Conservation (phyloP, 208 protist species). For the Phytomonas sp. region DNA sequence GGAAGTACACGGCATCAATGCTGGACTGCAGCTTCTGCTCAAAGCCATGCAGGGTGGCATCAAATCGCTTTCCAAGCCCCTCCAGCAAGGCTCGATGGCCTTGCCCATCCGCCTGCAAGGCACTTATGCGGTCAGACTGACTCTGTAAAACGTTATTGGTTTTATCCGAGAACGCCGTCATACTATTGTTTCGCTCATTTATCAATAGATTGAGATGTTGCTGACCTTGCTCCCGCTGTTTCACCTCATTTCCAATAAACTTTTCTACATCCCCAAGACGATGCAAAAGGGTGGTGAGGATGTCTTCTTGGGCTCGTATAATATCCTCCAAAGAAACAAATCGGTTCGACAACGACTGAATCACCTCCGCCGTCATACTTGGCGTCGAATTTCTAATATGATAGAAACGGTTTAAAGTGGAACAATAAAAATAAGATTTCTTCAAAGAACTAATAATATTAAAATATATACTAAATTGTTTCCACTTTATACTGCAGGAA, state of each 20-base stretch:
- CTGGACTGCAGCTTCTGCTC: conserved; percentile 64
- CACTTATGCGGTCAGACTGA: conserved; percentile 39
- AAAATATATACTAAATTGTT: conserved; percentile 9
- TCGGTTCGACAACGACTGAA: conserved; percentile 40
- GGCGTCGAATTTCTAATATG: conserved; percentile 4
- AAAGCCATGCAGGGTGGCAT: conserved; percentile 31
- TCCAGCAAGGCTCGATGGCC: conserved; percentile 31
- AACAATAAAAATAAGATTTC: conserved; percentile 13
- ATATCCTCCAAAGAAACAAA: conserved; percentile 78
- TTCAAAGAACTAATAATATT: not conserved
- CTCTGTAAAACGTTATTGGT: conserved; percentile 21
- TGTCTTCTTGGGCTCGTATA: conserved; percentile 64
- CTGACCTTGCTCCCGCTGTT: conserved; percentile 33
- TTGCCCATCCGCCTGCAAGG: conserved; percentile 49
- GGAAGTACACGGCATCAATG: conserved; percentile 35
- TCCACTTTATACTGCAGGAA: not conserved
- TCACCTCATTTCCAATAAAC: conserved; percentile 40
- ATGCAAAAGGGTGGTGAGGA: conserved; percentile 42
- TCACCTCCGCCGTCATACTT: conserved; percentile 15
- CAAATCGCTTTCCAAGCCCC: conserved; percentile 40
- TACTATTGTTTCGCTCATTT: conserved; percentile 22
- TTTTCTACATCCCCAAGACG: conserved; percentile 75
- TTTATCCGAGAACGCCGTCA: conserved; percentile 12
- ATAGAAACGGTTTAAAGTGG: conserved; percentile 7
- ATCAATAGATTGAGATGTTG: conserved; percentile 32